These are phyloP conservation scores for Paracamarosporium sp. DNA, from an alignment of 2,329 filamentous ascomycete genomes.

Conservation along the genomic window DNA sequence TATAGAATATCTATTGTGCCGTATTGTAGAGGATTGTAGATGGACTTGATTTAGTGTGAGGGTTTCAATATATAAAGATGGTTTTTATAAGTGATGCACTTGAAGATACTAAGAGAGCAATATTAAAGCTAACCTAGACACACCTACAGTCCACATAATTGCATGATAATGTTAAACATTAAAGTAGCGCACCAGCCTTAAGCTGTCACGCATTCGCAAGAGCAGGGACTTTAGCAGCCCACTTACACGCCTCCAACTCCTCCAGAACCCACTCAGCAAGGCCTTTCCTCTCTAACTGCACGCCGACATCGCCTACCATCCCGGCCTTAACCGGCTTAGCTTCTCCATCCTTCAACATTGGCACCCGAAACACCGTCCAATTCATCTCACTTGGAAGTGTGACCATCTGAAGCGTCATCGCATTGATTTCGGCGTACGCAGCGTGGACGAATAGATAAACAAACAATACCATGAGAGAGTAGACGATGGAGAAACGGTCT, in stretches of 20 bases:
- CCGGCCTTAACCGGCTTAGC: slow-evolving; percentile 9
- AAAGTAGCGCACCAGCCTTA: too few species aligned
- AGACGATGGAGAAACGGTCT: slow-evolving; percentile 11
- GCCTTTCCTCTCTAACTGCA: slow-evolving; percentile 12
- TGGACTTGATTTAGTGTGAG: too few species aligned
- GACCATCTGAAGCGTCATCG: neutral
- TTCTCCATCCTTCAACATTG: slow-evolving; percentile 9
- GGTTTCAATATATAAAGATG: too few species aligned
- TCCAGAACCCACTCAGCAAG: slow-evolving; percentile 16
- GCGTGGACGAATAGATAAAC: slow-evolving; percentile 9
- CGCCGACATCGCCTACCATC: slow-evolving; percentile 8
- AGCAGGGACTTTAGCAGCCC: slow-evolving; percentile 14
- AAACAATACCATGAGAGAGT: slow-evolving; percentile 6
- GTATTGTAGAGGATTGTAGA: too few species aligned
- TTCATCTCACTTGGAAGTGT: slow-evolving; percentile 1
- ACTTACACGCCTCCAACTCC: slow-evolving; percentile 16
- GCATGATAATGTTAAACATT: too few species aligned
- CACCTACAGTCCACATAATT: too few species aligned
- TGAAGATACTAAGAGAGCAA: too few species aligned
- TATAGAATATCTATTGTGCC: too few species aligned
- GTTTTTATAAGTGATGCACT: too few species aligned
- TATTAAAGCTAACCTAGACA: too few species aligned
- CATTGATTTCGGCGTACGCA: slow-evolving; percentile 18
- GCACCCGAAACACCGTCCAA: slow-evolving; percentile 19
- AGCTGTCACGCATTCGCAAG: slow-evolving; percentile 13